Evolutionary conservation across 768 basidiomycete species (phyloP), one percentile per base, ranked within the genome.

Genomic region (Leccinum sublutescens): DNA sequence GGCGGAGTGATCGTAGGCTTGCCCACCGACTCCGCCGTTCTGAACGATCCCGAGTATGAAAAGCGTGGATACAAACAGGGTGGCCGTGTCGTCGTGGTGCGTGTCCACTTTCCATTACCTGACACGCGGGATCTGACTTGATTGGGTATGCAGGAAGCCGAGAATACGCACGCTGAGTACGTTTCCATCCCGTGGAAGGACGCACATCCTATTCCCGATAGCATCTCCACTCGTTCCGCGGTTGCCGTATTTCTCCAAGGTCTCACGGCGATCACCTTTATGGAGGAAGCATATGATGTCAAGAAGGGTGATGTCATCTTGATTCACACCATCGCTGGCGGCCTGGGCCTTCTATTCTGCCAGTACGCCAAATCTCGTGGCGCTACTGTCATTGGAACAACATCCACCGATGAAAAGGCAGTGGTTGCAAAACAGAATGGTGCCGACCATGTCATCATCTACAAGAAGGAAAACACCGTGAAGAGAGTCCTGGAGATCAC

Each of bases 311-410:
- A 96, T 66, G 82, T 77, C 50, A 85, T 95, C 56, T 80, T 96
- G 52, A 82, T 98, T 2, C 92, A 97, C 70, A 95, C 96, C 33
- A 83, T 96, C 34, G 95, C 96, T 0, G 96, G 96, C 33, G 95
- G 95, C 12, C 80, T 97, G 10, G 96, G 86, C 2, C 77, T 88
- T 27, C 69, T 88, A 31, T 79, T 87, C 56, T 78, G 83, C 9
- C 88, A 95, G 75, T 69, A 91, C 33, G 85, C 85, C 40, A 87
- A 84, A 69, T 76, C 79, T 48, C 78, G 84, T 19, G 96, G 96
- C 5, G 95, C 91, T 1, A 88, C 85, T 9, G 91, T 98, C 25
- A 96, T 99, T 65, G 96, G 93, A 1, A 98, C 95, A 12, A 92
- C 92, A 2, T 96, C 94, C 2, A 91, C 89, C 0, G 70, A 77